Percentiles rank a stretch among this genome's conserved stretches.
Evolutionary conservation across 2,329 filamentous ascomycete genomes (phyloP).

Genomic region (Hymenoscyphus occultus): DNA sequence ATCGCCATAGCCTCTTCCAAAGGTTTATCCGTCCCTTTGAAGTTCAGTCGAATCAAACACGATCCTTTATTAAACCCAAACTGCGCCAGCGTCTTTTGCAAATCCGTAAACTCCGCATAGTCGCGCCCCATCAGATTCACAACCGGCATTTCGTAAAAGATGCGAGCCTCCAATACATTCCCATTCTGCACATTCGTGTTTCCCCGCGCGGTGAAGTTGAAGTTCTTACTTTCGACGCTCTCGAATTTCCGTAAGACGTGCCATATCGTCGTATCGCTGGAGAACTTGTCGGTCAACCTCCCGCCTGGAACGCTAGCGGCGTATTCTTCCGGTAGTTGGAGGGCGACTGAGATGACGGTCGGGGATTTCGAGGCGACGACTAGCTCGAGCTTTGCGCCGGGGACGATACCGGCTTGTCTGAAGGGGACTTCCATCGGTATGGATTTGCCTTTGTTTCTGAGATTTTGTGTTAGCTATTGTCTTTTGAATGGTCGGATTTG

Average conservation of each 20-base stretch:
- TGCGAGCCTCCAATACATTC: slow-evolving; percentile 59
- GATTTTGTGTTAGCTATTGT: slow-evolving; percentile 21
- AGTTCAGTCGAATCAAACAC: slow-evolving; percentile 73
- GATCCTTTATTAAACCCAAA: slow-evolving; percentile 84
- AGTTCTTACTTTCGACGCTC: slow-evolving; percentile 56
- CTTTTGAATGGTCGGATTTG: background rate
- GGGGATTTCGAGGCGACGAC: slow-evolving; percentile 83
- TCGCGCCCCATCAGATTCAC: slow-evolving; percentile 81
- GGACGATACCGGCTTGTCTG: slow-evolving; percentile 74
- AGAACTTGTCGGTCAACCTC: slow-evolving; percentile 78
- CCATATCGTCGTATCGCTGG: slow-evolving; percentile 87
- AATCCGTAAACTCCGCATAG: slow-evolving; percentile 70
- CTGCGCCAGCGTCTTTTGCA: slow-evolving; percentile 86
- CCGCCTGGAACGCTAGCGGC: slow-evolving; percentile 59
- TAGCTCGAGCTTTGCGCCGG: slow-evolving; percentile 90
- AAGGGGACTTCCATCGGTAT: slow-evolving; percentile 84
- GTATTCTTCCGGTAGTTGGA: slow-evolving; percentile 77
- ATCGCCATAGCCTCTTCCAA: slow-evolving; percentile 81
- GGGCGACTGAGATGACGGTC: slow-evolving; percentile 80
- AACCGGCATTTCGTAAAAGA: slow-evolving; percentile 86
- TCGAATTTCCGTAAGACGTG: slow-evolving; percentile 87
- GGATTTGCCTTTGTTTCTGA: slow-evolving; percentile 75
- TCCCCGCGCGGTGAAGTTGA: slow-evolving; percentile 83
- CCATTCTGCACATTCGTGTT: slow-evolving; percentile 60
- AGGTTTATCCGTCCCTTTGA: slow-evolving; percentile 71